phyloP scores from a whole-genome alignment of 768 basidiomycete species.

The Artomyces pyxidatus region DNA sequence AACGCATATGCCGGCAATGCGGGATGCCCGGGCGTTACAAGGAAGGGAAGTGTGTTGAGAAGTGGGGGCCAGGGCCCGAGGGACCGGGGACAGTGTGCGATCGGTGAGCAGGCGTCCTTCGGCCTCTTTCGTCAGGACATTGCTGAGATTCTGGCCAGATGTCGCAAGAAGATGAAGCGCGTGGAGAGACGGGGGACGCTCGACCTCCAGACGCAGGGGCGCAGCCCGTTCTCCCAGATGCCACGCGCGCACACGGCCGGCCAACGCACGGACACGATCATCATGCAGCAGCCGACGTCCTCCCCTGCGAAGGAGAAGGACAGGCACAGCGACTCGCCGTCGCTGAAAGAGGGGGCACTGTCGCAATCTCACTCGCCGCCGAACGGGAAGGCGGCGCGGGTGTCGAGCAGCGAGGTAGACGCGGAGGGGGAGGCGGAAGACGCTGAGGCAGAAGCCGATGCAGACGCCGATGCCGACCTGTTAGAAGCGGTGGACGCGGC shows the following conservation, averaged over 20 bases:
- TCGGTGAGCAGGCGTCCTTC: constrained; percentile 26
- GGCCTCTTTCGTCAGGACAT: constrained; percentile 21
- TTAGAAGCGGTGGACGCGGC: background rate
- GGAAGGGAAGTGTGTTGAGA: constrained; percentile 76
- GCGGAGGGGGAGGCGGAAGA: background rate
- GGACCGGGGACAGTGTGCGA: constrained; percentile 78
- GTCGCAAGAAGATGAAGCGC: constrained; percentile 78
- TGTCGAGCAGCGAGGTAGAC: background rate
- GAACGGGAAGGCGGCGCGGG: background rate
- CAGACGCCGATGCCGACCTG: background rate
- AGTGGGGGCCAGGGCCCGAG: constrained; percentile 76
- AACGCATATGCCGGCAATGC: constrained; percentile 61
- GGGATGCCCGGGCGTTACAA: constrained; percentile 65
- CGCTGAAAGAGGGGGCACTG: background rate
- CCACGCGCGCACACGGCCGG: too few relatives aligned
- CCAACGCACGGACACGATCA: too few relatives aligned
- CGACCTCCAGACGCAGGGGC: constrained; percentile 32
- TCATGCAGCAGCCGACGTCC: too few relatives aligned
- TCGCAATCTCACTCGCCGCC: background rate
- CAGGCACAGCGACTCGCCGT: too few relatives aligned
- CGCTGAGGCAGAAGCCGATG: background rate
- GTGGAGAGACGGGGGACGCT: constrained; percentile 63
- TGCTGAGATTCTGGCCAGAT: constrained; percentile 18
- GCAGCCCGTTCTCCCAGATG: too few relatives aligned
- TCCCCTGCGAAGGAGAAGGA: too few relatives aligned